Evolutionary conservation across 768 basidiomycete species (phyloP), one percentile per base, ranked within the genome.

Genomic region (Clavulina sp.): DNA sequence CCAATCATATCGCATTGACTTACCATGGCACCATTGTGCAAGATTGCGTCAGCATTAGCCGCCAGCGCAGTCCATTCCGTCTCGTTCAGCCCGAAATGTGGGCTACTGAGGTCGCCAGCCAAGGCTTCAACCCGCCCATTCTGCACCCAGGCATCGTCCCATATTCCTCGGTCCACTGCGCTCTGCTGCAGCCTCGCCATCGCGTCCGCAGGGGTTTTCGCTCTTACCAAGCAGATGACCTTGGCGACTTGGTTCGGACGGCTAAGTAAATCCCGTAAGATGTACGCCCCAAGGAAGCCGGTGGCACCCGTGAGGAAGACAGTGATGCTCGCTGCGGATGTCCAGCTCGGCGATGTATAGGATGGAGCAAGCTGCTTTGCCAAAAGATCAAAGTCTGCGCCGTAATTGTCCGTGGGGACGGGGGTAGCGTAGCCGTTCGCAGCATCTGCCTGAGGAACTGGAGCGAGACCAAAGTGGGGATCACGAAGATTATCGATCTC

Each of bases 11-110:
- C n/a, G 31, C 9, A 32, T 36, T 21, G 33, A 71, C 82, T 54
- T 58, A 92, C 93, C 64, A 96, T 65, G n/a, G 95, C 95, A 32
- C 95, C 95, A 57, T 99, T 99, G 63, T 99, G 95, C 43, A 97
- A 60, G 31, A 99, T 70, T 0, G 76, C 79, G 60, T 97, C 91
- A 0, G 80, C 77, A 60, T 89, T 82, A 19, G 66, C 60, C 1
- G 80, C 72, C 9, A 96, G 59, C 13, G 73, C 67, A 18, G 68
- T 61, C 93, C 93, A 97, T 0, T 66, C 67, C 1, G 65, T 67
- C 13, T 72, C 62, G 26, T 69, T 69, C 50, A 95, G 66, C 2
- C 92, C 95, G 57, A 96, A 88, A 21, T 67, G 64, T 21, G 78
- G 77, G 53, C 76, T 67, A 29, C 80, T 76, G 41, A 99, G 70